These are phyloP conservation scores for Xylariomycetidae sp. DNA, from an alignment of 2,329 filamentous ascomycete species.

Conservation along the genomic window DNA sequence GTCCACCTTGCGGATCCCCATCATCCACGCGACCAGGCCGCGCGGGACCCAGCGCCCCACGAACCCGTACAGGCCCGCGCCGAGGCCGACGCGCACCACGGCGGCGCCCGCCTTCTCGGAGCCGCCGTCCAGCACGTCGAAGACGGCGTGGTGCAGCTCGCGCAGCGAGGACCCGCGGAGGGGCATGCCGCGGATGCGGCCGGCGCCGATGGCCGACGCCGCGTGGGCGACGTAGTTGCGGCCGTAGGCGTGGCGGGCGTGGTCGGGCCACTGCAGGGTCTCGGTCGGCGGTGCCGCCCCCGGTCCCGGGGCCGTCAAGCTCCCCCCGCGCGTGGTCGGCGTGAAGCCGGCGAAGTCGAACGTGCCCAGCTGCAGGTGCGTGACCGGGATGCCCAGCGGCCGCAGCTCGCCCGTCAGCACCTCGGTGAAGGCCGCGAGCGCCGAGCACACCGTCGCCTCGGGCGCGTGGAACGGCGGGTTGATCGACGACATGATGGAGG, in stretches of 20 bases:
- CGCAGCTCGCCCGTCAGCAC: slow-evolving; percentile 74
- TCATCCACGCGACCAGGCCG: slow-evolving; percentile 84
- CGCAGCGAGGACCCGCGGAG: slow-evolving; percentile 66
- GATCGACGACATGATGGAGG: slow-evolving; percentile 73
- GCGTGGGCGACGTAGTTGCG: slow-evolving; percentile 54
- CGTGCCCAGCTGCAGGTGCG: slow-evolving; percentile 84
- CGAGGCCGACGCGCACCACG: slow-evolving; percentile 75
- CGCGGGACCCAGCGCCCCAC: slow-evolving; percentile 76
- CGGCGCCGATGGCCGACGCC: slow-evolving; percentile 48
- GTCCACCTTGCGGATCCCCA: slow-evolving; percentile 65
- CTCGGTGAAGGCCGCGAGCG: slow-evolving; percentile 78
- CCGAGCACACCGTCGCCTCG: slow-evolving; percentile 79
- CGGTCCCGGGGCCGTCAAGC: too few relatives aligned
- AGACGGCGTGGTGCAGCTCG: slow-evolving; percentile 78
- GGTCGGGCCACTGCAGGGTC: slow-evolving; percentile 58
- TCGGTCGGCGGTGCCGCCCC: slow-evolving; percentile 42
- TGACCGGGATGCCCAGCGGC: slow-evolving; percentile 70
- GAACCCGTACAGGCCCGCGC: slow-evolving; percentile 76
- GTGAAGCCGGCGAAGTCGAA: slow-evolving; percentile 74
- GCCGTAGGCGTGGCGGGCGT: slow-evolving; percentile 54
- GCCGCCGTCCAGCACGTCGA: slow-evolving; percentile 74
- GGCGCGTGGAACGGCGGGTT: slow-evolving; percentile 76
- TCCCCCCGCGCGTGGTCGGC: slow-evolving; percentile 28
- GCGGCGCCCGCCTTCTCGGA: slow-evolving; percentile 51
- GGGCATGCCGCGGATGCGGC: slow-evolving; percentile 52